phyloP scores from a whole-genome alignment of 805 yeast species.

The Cyberlindnera misumaiensis region DNA sequence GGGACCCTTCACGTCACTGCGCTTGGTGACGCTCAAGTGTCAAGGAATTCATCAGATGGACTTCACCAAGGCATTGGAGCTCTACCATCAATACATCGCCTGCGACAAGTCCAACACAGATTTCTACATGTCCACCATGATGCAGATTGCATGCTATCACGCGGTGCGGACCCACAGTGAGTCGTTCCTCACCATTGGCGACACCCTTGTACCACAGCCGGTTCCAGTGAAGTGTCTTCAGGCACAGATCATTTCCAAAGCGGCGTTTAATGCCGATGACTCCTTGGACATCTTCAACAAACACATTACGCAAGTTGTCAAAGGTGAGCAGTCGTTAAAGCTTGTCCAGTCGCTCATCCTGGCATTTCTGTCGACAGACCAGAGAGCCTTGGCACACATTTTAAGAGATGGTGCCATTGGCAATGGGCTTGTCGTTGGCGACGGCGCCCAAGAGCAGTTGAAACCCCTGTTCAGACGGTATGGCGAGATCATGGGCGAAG shows the following conservation, averaged over 20 bases:
- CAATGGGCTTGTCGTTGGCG: slow-evolving; percentile 32
- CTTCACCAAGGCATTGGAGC: slow-evolving; percentile 9
- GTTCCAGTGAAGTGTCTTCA: slow-evolving; percentile 28
- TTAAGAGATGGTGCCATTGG: slow-evolving; percentile 40
- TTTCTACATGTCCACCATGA: slow-evolving; percentile 33
- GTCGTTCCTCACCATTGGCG: slow-evolving; percentile 31
- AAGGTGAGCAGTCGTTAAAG: slow-evolving; percentile 24
- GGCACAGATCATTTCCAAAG: slow-evolving; percentile 34
- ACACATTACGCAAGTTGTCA: slow-evolving; percentile 24
- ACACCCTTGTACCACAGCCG: slow-evolving; percentile 26
- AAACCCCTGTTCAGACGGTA: slow-evolving; percentile 39
- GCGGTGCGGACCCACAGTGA: slow-evolving; percentile 28
- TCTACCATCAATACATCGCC: slow-evolving; percentile 30
- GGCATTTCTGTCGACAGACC: slow-evolving; percentile 36
- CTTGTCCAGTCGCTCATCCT: slow-evolving; percentile 42
- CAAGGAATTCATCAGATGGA: slow-evolving; percentile 10
- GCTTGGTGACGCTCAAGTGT: slow-evolving; percentile 8
- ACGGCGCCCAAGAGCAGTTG: slow-evolving; percentile 32
- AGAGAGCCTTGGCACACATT: slow-evolving; percentile 48
- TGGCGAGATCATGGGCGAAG: slow-evolving; percentile 43
- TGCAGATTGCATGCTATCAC: slow-evolving; percentile 35
- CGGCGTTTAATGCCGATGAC: slow-evolving; percentile 32
- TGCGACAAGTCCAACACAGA: slow-evolving; percentile 35
- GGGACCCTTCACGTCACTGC: neutral
- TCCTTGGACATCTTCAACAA: slow-evolving; percentile 40